Percentiles rank a stretch among this genome's conserved stretches.
Conservation (phyloP, 495 filamentous ascomycete species). For the Penicillium taxi region DNA sequence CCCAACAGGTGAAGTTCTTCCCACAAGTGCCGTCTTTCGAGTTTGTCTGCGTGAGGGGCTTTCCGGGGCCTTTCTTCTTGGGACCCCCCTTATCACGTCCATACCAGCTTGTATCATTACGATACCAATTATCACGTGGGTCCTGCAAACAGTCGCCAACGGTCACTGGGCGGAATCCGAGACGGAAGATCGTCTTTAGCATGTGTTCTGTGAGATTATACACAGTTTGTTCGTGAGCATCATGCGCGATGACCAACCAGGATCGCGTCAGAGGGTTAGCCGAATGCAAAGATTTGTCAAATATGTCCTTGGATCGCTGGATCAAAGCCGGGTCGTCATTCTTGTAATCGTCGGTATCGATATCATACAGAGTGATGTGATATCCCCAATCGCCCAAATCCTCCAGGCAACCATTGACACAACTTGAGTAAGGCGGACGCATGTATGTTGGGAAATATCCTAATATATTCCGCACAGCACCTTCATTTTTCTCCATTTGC, state of each 20-base stretch:
- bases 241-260: conserved; percentile 68
- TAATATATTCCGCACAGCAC: conserved; percentile 68
- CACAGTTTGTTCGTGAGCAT: conserved; percentile 69
- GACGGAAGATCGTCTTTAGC: conserved; percentile 45
- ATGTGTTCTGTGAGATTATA: conserved; percentile 72
- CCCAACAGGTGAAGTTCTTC: conserved; percentile 39
- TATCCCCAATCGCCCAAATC: conserved; percentile 63
- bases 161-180: conserved; percentile 62
- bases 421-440: conserved; percentile 74
- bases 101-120: conserved; percentile 25
- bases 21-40: conserved; percentile 49
- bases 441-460: conserved; percentile 82
- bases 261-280: conserved; percentile 36
- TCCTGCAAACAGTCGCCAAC: conserved; percentile 73
- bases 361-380: conserved; percentile 64
- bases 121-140: conserved; percentile 63
- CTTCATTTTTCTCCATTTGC: conserved; percentile 73
- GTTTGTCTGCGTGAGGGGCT: conserved; percentile 27
- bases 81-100: too few species aligned
- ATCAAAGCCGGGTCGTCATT: conserved; percentile 53
- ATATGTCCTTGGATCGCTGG: conserved; percentile 66
- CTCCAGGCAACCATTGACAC: conserved; percentile 49
- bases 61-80: conserved; percentile 25
- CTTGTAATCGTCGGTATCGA: conserved; percentile 74
- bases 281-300: conserved; percentile 44